Conservation (phyloP, 495 filamentous ascomycete genomes). For the Letharia columbiana region DNA sequence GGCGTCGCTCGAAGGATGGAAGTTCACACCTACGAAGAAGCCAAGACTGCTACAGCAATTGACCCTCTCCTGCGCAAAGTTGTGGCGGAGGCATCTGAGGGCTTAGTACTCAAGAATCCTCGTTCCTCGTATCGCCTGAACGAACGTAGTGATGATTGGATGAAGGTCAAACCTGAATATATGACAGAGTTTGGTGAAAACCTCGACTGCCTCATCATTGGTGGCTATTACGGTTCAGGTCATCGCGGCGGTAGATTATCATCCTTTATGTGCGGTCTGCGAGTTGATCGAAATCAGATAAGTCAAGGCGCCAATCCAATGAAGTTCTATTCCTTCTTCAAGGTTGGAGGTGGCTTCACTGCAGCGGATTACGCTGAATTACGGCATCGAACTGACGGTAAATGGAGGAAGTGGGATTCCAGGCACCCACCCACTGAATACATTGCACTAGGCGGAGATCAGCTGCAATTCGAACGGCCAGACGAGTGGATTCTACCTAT, state of each 20-base stretch:
- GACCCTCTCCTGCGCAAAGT: conserved; percentile 72
- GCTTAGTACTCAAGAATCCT: conserved; percentile 90
- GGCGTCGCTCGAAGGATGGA: conserved; percentile 69
- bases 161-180: conserved; percentile 98
- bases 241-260: conserved; percentile 72
- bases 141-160: conserved; percentile 92
- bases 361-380: conserved; percentile 78
- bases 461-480: conserved; percentile 65
- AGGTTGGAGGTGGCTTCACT: conserved; percentile 87
- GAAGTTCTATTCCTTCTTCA: conserved; percentile 88
- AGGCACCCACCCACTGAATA: conserved; percentile 69
- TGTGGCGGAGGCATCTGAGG: conserved; percentile 81
- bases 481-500: conserved; percentile 91
- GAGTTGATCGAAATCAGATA: conserved; percentile 61
- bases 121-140: conserved; percentile 78
- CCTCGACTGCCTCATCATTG: conserved; percentile 79
- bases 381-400: conserved; percentile 74
- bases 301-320: conserved; percentile 47
- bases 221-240: conserved; percentile 88
- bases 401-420: conserved; percentile 81
- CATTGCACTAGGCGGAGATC: conserved; percentile 74
- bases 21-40: conserved; percentile 65
- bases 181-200: conserved; percentile 96
- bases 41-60: conserved; percentile 58
- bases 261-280: conserved; percentile 79